phyloP scores from a whole-genome alignment of 2,329 filamentous ascomycete species.

The Didymella segeticola region DNA sequence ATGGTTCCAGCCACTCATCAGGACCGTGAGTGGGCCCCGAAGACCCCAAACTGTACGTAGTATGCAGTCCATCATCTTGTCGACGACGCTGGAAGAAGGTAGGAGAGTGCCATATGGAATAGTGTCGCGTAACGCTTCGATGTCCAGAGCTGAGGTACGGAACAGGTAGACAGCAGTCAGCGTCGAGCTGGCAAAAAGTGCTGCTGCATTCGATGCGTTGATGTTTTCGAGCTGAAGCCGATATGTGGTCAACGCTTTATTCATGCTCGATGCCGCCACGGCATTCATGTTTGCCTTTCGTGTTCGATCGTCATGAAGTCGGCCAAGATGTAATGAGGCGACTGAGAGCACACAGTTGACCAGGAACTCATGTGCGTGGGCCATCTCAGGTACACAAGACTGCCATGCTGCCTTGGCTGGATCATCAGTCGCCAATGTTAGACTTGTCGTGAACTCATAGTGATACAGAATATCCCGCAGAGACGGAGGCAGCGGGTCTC shows the following conservation, averaged over 20 bases:
- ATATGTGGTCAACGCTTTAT: constrained; percentile 41
- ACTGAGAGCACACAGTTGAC: constrained; percentile 55
- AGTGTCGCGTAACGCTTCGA: constrained; percentile 36
- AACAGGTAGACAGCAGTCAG: constrained; percentile 46
- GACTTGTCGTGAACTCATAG: constrained; percentile 43
- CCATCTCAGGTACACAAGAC: constrained; percentile 45
- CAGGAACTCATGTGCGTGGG: constrained; percentile 52
- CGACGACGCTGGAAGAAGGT: constrained; percentile 29
- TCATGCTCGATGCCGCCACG: constrained; percentile 43
- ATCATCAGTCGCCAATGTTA: constrained; percentile 38
- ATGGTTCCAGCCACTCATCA: constrained; percentile 42
- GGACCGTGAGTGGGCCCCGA: constrained; percentile 39
- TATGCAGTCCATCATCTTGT: constrained; percentile 37
- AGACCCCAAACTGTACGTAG: constrained; percentile 39
- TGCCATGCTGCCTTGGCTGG: constrained; percentile 45
- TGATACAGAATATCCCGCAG: constrained; percentile 41
- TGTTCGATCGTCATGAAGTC: constrained; percentile 39
- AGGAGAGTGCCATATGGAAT: constrained; percentile 25
- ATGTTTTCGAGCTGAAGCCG: constrained; percentile 42
- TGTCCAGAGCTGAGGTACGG: constrained; percentile 40
- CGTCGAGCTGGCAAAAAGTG: constrained; percentile 47
- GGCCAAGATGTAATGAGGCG: constrained; percentile 55
- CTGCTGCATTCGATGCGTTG: constrained; percentile 51
- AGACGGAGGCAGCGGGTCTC: constrained; percentile 30
- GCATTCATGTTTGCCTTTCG: constrained; percentile 35